phyloP scores from a whole-genome alignment of 805 yeast genomes.

The Saturnispora galanensis region DNA sequence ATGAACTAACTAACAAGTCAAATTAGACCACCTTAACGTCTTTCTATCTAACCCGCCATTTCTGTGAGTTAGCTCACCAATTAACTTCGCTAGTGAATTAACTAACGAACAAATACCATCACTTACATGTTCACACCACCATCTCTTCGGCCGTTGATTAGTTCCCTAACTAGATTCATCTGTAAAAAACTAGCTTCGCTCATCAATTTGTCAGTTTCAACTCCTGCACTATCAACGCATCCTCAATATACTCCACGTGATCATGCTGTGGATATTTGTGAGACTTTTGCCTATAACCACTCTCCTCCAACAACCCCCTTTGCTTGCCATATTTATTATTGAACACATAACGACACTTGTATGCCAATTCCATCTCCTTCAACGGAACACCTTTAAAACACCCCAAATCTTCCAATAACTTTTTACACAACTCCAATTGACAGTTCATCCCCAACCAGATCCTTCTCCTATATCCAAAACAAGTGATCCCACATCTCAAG shows the following conservation, averaged over 20 bases:
- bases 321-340: conserved; percentile 12
- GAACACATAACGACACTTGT: conserved; percentile 3
- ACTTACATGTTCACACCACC: no score
- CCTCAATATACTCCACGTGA: background rate
- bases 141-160: no score
- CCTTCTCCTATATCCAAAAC: conserved; percentile 1
- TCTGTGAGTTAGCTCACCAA: no score
- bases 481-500: conserved; percentile 1
- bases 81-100: no score
- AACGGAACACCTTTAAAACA: background rate
- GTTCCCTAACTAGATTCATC: no score
- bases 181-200: no score
- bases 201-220: background rate
- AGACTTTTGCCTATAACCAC: background rate
- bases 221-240: conserved; percentile 6
- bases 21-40: no score
- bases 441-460: background rate
- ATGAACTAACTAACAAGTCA: no score
- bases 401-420: background rate
- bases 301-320: background rate
- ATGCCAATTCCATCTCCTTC: conserved; percentile 2
- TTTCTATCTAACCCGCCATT: no score
- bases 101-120: no score
- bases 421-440: background rate
- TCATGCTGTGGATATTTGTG: background rate